Evolutionary conservation across 257 asterid species (phyloP), one percentile per base, ranked within the genome.

Genomic region (Gardenia jasminoides): DNA sequence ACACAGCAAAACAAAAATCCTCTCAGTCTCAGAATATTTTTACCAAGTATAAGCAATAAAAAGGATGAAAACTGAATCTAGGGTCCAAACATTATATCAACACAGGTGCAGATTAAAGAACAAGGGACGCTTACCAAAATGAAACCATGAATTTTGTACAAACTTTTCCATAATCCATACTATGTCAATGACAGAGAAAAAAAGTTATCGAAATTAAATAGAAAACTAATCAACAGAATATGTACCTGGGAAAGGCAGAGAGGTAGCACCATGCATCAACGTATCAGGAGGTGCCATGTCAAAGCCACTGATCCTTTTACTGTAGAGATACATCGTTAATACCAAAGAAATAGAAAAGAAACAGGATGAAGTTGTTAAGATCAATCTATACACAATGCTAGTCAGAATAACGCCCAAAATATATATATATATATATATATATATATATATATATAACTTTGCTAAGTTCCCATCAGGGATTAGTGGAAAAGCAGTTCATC

Each of bases 231-330:
- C 7, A 78, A 81, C 79, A 74, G 50, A 87, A 78, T 72, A 72
- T 66, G 83, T 90, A 94, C 97, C 98, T 88, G 94, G 61, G 70
- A 44, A 62, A 36, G 41, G 41, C 41, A 36, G 41, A 43, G 82
- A 26, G 17, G 72, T 28, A 58, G 72, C 72, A 44, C 88, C 89
- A 75, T 95, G 87, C 80, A 91, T 88, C 90, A 94, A 77, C 65
- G 94, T 87, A 85, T 84, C 44, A 80, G 89, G 83, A 82, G 98
- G 98, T 78, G 96, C 96, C 98, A 94, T 91, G 94, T 94, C 98
- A 89, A 94, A 94, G 82, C 98, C 98, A 82, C 98, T 94, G 81
- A 84, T 85, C 92, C 97, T 91, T 91, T 92, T 92, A 91, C 97
- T 91, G 97, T 84, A 84, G 87, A 83, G 83, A 74, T 74, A 16